Evolutionary conservation across 306 rosid genomes (phyloP), one percentile per base, ranked within the genome.

Genomic region (Vigna nakashimae): DNA sequence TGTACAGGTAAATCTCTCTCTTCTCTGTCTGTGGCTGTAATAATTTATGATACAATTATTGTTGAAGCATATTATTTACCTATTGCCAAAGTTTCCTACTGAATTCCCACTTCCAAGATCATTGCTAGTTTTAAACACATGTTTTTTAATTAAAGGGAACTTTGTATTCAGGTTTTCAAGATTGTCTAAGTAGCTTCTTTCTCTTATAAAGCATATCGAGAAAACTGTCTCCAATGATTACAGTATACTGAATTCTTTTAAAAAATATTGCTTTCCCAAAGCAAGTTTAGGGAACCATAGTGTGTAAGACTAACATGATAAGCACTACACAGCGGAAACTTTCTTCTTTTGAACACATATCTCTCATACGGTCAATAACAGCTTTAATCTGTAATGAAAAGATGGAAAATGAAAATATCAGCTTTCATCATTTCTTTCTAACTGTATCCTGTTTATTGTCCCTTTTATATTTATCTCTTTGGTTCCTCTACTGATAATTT

Each of bases 1-100:
- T 36, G 79, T 90, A 64, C 97, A 91, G 96, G 97, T 91, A 28
- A 81, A 69, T 63, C 65, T 53, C 76, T 26, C 43, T 72, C 49
- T 12, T 59, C 15, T 80, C 32, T 80, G 8, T 51, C 55, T 71
- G 28, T 72, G 75, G 13, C 50, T 36, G 34, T 74, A 59, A 50
- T 32, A 34, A 58, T 30, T 72, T 73, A 65, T 28, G 38, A 7
- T 9, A n/a, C 55, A 52, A 28, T 18, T 55, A 65, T 34, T 4
- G 14, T 26, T 38, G 60, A 55, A 40, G 70, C 79, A 70, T 63
- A 36, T 48, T 64, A 38, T 48, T 70, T 40, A 57, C 20, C 1
- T 0, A 69, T 20, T 65, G 26, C 17, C 52, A 11, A 60, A 20
- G 66, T 66, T 66, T 66, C 71, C 49, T 56, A 65, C 66, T 46